phyloP scores from a whole-genome alignment of 306 rosid species.

The Trifolium subterraneum region DNA sequence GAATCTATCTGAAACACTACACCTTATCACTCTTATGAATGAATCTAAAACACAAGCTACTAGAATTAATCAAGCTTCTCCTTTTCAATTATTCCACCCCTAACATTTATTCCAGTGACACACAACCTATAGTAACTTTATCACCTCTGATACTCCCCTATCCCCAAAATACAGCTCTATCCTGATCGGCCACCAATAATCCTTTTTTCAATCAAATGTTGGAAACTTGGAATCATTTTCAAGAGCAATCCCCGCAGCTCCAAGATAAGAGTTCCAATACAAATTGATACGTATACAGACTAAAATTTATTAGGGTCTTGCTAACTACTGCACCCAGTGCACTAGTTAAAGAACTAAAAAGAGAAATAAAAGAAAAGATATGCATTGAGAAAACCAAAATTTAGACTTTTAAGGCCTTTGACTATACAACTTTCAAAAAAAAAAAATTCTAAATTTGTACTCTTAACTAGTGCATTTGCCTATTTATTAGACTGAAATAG shows the following conservation, averaged over 20 bases:
- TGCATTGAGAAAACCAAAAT: too few species aligned
- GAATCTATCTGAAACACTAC: background rate
- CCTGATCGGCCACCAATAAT: background rate
- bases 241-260: background rate
- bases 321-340: too few species aligned
- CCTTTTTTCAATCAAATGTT: background rate
- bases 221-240: background rate
- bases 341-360: too few species aligned
- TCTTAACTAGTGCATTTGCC: too few species aligned
- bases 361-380: too few species aligned
- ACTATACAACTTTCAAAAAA: too few species aligned
- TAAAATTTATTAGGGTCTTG: background rate
- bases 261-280: background rate
- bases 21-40: background rate
- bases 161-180: background rate
- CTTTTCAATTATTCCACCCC: background rate
- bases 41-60: background rate
- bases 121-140: background rate
- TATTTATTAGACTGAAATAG: background rate
- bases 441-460: too few species aligned
- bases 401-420: too few species aligned
- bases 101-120: background rate
- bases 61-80: background rate
- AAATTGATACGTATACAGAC: background rate
- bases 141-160: slow-evolving; percentile 3